These are phyloP conservation scores for Solanum corneliomulleri DNA, from an alignment of 257 asterid species.

Conservation along the genomic window DNA sequence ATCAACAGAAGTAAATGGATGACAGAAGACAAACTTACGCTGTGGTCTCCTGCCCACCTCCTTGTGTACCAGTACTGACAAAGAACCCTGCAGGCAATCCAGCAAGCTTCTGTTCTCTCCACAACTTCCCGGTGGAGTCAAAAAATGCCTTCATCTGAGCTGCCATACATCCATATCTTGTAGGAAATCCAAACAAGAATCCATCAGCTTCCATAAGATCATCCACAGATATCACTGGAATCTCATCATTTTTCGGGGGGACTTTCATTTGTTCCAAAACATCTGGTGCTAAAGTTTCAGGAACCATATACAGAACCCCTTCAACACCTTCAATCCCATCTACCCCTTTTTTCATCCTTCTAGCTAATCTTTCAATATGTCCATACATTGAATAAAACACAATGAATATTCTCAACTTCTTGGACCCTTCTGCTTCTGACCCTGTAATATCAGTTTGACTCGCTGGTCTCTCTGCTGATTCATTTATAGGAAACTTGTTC, in stretches of 20 bases:
- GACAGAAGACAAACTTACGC: constrained; percentile 45
- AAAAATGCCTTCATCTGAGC: constrained; percentile 98
- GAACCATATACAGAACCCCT: constrained; percentile 63
- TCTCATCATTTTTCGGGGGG: constrained; percentile 36
- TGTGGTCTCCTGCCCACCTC: constrained; percentile 98
- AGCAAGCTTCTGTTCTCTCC: constrained; percentile 86
- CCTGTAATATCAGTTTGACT: neutral
- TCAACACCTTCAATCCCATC: constrained; percentile 65
- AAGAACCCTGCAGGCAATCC: constrained; percentile 97
- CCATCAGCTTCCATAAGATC: constrained; percentile 71
- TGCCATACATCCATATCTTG: constrained; percentile 89
- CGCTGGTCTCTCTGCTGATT: neutral
- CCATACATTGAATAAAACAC: constrained; percentile 96
- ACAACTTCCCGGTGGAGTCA: constrained; percentile 73
- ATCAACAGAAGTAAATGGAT: neutral
- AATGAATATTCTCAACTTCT: constrained; percentile 41
- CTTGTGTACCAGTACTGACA: constrained; percentile 99
- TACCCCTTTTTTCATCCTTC: constrained; percentile 75
- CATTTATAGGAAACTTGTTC: constrained; percentile 23
- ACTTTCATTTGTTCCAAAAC: constrained; percentile 35
- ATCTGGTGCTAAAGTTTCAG: constrained; percentile 66
- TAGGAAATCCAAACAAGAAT: constrained; percentile 82
- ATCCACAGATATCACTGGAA: constrained; percentile 9
- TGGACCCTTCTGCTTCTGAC: neutral
- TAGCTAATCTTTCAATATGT: constrained; percentile 81